A percentile compares a stretch with the other conserved stretches of the same genome.
Evolutionary conservation across 2,329 filamentous ascomycete species (phyloP).

Genomic region (Mycosphaerella sp.): DNA sequence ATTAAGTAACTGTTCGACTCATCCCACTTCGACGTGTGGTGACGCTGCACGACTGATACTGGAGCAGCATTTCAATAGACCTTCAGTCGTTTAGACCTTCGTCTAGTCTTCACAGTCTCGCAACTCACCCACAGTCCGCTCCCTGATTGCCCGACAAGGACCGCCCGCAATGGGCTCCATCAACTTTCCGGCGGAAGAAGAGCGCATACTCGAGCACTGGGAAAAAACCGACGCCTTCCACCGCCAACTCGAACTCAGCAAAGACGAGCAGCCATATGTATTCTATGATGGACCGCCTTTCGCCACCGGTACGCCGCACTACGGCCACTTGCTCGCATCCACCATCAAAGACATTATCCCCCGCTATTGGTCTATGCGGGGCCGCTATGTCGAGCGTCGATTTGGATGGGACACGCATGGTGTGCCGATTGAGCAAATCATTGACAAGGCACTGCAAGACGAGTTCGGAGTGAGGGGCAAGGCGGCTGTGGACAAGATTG

Average conservation of each 20-base stretch:
- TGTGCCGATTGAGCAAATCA: conserved; percentile 92
- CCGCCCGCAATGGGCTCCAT: conserved; percentile 44
- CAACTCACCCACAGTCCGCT: conserved; percentile 2
- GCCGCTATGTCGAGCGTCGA: conserved; percentile 80
- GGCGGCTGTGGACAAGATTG: conserved; percentile 78
- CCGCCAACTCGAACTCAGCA: conserved; percentile 77
- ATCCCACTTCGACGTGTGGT: conserved; percentile 5
- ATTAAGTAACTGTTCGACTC: background rate
- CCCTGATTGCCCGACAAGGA: background rate
- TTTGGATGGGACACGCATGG: conserved; percentile 97
- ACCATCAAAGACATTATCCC: conserved; percentile 98
- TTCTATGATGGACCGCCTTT: conserved; percentile 73
- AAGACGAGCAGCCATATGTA: conserved; percentile 76
- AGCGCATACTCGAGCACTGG: conserved; percentile 77
- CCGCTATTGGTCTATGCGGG: conserved; percentile 96
- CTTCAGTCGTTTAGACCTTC: background rate
- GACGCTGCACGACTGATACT: background rate
- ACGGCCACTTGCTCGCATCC: conserved; percentile 75
- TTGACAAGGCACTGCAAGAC: conserved; percentile 69
- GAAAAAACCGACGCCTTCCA: conserved; percentile 87
- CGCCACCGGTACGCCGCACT: conserved; percentile 55
- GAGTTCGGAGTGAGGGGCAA: conserved; percentile 74
- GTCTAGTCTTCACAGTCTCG: background rate
- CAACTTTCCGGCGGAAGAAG: conserved; percentile 88
- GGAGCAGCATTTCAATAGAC: background rate